Conservation (phyloP, 345 rosid species). For the Melaleuca quinquenervia region DNA sequence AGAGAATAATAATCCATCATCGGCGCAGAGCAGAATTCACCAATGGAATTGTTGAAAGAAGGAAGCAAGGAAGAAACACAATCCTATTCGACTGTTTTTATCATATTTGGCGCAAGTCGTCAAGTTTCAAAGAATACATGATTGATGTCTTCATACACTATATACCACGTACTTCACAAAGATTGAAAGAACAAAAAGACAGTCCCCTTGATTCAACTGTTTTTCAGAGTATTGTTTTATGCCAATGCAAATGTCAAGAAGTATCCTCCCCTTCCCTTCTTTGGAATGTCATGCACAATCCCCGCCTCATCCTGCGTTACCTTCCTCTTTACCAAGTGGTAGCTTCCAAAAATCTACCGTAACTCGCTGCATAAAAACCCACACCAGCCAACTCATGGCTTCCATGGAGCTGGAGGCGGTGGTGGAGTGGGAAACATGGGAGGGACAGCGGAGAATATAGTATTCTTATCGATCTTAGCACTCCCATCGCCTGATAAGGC, state of each 20-base stretch:
- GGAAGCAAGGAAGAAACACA: not conserved
- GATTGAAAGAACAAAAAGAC: not conserved
- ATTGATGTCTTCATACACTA: not conserved
- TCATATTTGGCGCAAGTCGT: not conserved
- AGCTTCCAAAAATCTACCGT: not conserved
- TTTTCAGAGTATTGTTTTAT: not conserved
- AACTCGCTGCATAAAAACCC: not conserved
- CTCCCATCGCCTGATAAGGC: slow-evolving; percentile 72
- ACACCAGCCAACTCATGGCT: slow-evolving; percentile 34
- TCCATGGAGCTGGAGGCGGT: slow-evolving; percentile 99
- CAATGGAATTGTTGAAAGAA: not conserved
- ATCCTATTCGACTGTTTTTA: not conserved
- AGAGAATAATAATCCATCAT: not conserved
- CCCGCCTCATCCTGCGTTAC: not conserved
- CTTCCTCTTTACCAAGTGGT: not conserved
- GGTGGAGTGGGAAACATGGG: slow-evolving; percentile 96
- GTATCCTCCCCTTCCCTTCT: not conserved
- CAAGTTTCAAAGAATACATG: not conserved
- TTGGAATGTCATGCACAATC: not conserved
- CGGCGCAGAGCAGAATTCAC: not conserved
- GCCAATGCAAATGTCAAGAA: not conserved
- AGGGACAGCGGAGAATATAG: slow-evolving; percentile 89
- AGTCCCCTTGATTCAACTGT: not conserved
- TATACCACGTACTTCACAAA: not conserved
- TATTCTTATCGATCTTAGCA: slow-evolving; percentile 69